Conservation (phyloP, 2,329 filamentous ascomycete genomes). For the Passalora sequoiae region DNA sequence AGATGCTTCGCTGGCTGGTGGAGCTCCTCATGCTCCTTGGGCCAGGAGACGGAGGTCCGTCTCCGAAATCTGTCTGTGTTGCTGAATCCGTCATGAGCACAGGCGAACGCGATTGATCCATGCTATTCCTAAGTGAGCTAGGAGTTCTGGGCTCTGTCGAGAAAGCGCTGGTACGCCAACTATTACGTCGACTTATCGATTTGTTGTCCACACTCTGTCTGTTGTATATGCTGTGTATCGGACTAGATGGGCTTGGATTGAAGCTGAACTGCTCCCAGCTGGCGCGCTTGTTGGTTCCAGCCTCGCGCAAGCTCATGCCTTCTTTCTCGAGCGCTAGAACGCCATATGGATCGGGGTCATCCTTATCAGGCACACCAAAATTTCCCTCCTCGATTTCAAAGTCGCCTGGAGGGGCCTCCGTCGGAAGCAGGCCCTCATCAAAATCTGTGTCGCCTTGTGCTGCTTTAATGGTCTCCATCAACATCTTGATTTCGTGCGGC, state of each 20-base stretch:
- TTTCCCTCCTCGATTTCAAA: constrained; percentile 51
- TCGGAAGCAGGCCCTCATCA: constrained; percentile 62
- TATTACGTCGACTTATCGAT: constrained; percentile 54
- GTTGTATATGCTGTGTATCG: constrained; percentile 55
- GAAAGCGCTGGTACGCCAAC: constrained; percentile 47
- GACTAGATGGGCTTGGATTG: constrained; percentile 69
- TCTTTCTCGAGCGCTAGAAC: constrained; percentile 86
- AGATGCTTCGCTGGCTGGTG: constrained; percentile 21
- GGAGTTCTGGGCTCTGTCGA: constrained; percentile 24
- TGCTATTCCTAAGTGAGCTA: constrained; percentile 30
- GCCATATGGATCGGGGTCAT: constrained; percentile 89
- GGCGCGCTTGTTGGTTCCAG: constrained; percentile 70
- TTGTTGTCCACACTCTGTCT: constrained; percentile 55
- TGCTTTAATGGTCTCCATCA: constrained; percentile 80
- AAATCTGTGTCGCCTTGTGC: constrained; percentile 78
- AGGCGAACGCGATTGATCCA: constrained; percentile 21
- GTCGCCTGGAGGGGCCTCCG: constrained; percentile 72
- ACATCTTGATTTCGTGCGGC: constrained; percentile 52
- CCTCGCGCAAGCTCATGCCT: constrained; percentile 83
- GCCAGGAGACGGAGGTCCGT: constrained; percentile 18
- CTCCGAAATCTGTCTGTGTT: constrained; percentile 29
- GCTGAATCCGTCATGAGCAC: constrained; percentile 26
- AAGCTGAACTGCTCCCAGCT: constrained; percentile 78
- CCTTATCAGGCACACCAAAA: constrained; percentile 72
- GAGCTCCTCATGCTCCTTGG: constrained; percentile 11